Percentiles rank a stretch among this genome's conserved stretches.
These are phyloP conservation scores for Funneliformis mosseae DNA, from an alignment of 192 early-diverging fungal species.

Conservation along the genomic window DNA sequence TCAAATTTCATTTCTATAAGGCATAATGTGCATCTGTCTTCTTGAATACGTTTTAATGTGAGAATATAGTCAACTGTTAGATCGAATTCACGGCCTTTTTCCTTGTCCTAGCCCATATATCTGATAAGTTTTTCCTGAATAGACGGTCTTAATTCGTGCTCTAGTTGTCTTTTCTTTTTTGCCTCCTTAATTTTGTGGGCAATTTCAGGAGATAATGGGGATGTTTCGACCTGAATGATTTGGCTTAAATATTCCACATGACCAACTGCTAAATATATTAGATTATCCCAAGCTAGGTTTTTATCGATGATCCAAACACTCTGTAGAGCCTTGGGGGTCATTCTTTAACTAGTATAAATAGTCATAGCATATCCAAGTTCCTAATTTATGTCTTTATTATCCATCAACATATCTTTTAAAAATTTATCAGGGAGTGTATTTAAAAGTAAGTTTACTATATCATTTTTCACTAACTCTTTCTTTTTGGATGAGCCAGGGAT, in stretches of 20 bases:
- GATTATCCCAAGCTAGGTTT: constrained; percentile 10
- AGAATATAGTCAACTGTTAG: too few relatives aligned
- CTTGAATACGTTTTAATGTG: too few relatives aligned
- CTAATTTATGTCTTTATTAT: constrained; percentile 23
- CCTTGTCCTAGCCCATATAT: too few relatives aligned
- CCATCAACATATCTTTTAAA: constrained; percentile 21
- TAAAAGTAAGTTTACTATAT: constrained; percentile 28
- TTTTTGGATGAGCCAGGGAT: constrained; percentile 23
- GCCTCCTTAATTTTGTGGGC: neutral
- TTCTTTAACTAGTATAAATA: constrained; percentile 24
- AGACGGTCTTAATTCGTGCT: neutral
- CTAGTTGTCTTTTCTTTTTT: constrained; percentile 11
- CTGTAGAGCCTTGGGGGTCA: constrained; percentile 26
- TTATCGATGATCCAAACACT: constrained; percentile 30
- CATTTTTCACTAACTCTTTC: constrained; percentile 28
- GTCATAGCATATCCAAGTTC: constrained; percentile 26
- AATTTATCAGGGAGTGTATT: constrained; percentile 22
- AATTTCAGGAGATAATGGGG: constrained; percentile 27
- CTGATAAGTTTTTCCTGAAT: too few relatives aligned
- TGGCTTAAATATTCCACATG: constrained; percentile 30
- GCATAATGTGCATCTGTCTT: too few relatives aligned
- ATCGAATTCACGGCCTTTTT: too few relatives aligned
- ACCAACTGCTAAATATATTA: constrained; percentile 29
- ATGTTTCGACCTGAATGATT: neutral
- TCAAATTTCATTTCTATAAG: too few relatives aligned